Evolutionary conservation across 306 rosid genomes (phyloP).

Genomic region (Dalbergia cultrata): DNA sequence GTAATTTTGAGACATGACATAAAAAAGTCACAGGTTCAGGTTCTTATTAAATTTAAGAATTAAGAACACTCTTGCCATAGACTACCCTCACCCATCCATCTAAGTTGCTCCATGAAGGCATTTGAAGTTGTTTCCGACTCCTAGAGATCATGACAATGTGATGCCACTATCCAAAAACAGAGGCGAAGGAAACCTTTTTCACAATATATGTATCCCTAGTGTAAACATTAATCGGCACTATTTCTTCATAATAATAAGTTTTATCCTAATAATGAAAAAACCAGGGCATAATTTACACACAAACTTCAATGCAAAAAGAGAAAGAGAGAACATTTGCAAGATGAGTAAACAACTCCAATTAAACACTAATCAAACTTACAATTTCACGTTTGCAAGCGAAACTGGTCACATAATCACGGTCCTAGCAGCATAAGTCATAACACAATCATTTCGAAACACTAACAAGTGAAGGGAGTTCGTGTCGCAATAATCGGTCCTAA

Average conservation of each 20-base stretch:
- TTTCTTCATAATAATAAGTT: not conserved
- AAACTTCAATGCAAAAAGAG: not conserved
- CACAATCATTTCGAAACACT: not conserved
- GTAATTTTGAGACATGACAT: not conserved
- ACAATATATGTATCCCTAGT: not conserved
- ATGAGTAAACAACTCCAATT: not conserved
- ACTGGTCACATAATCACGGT: not conserved
- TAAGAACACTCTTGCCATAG: not conserved
- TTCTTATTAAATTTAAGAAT: not conserved
- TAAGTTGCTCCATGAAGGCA: too few species aligned
- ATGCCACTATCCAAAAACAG: conserved; percentile 12
- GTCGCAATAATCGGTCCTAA: not conserved
- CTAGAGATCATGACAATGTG: not conserved
- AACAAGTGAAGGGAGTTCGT: not conserved
- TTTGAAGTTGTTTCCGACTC: not conserved
- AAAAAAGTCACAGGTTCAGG: not conserved
- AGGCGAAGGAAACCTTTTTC: not conserved
- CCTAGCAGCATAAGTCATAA: not conserved
- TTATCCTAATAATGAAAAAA: not conserved
- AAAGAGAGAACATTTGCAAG: not conserved
- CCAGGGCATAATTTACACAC: not conserved
- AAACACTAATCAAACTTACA: not conserved
- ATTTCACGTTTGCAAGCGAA: conserved; percentile 7
- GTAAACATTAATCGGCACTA: not conserved
- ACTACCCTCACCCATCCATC: too few species aligned